Evolutionary conservation across 345 rosid genomes (phyloP).

Genomic region (Hirschfeldia incana): DNA sequence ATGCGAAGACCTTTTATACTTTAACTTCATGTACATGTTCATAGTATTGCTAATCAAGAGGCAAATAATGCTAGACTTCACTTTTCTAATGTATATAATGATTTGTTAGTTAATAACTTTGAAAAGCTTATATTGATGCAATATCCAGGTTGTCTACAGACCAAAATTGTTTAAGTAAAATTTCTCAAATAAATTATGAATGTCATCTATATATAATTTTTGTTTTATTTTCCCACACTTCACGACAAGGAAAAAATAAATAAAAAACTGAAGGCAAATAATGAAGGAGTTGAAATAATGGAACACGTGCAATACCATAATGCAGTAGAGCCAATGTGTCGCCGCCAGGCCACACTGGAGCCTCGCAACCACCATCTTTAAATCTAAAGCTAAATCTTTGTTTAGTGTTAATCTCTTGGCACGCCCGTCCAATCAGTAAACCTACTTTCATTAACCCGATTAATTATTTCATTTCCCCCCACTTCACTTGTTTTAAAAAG

Average conservation of each 20-base stretch:
- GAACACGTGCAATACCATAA: slow-evolving; percentile 39
- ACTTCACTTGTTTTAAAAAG: background rate
- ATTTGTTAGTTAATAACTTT: background rate
- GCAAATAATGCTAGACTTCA: slow-evolving; percentile 4
- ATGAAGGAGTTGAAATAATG: slow-evolving; percentile 37
- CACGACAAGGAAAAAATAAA: slow-evolving; percentile 19
- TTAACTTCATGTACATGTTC: background rate
- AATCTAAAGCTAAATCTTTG: slow-evolving; percentile 23
- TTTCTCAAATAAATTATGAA: background rate
- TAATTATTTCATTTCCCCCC: background rate
- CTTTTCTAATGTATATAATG: background rate
- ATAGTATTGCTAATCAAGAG: background rate
- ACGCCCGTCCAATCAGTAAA: slow-evolving; percentile 39
- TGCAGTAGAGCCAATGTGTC: slow-evolving; percentile 41
- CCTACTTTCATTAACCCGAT: slow-evolving; percentile 17
- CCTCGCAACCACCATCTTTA: slow-evolving; percentile 36
- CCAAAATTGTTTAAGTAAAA: background rate
- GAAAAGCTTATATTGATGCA: background rate
- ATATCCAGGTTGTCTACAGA: slow-evolving; percentile 25
- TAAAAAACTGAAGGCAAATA: slow-evolving; percentile 24
- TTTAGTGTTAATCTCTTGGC: slow-evolving; percentile 30
- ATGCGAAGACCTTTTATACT: background rate
- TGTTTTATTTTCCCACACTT: background rate
- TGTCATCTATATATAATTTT: background rate
- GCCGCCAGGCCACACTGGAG: slow-evolving; percentile 41